Base-by-base conservation (phyloP, 768 basidiomycete genomes). In the Kwoniella shandongensis region DNA sequence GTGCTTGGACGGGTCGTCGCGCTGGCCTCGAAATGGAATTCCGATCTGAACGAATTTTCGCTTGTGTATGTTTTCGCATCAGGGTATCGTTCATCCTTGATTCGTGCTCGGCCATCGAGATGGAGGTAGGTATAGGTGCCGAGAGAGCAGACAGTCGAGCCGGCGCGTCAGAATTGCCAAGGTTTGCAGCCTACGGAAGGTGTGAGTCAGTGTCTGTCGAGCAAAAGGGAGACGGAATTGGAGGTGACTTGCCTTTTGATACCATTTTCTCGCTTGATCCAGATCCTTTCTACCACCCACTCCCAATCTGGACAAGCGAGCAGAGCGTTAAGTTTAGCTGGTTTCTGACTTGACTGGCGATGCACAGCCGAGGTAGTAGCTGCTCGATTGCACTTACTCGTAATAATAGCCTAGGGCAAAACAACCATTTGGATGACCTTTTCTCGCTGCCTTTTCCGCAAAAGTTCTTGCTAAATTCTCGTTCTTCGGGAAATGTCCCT, bases 321-420 rank as follows among this genome's bases (percentile, higher is more conserved):
- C 44, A 22, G 4, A 25, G 5, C 10, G 29, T n/a, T n/a, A n/a
- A n/a, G n/a, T 45, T 59, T 51, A 63, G 52, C 54, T 39, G 17
- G 8, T 25, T 30, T 5, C 35, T 17, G 25, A 27, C 29, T 49
- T 22, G 12, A 27, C 12, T 20, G 11, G 12, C 48, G 30, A 22
- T 8, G 17, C 8, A 49, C n/a, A n/a, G n/a, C n/a, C 12, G 26
- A 45, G 44, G 29, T 6, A 3, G 29, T 12, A 4, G 12, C 18
- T 23, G 42, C 12, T 12, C 25, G 42, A 20, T 44, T 44, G 12
- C 18, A 65, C 73, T 65, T 46, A 74, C 75, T 97, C 93, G 35
- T 81, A 82, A 72, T 94, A 98, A 73, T 97, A 97, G 1, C 93
- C 94, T 84, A 97, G 86, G 0, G 92, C 94, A 73, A 97, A 97